Base-by-base conservation (phyloP, 345 rosid species). In the Eucalyptus paniculata region DNA sequence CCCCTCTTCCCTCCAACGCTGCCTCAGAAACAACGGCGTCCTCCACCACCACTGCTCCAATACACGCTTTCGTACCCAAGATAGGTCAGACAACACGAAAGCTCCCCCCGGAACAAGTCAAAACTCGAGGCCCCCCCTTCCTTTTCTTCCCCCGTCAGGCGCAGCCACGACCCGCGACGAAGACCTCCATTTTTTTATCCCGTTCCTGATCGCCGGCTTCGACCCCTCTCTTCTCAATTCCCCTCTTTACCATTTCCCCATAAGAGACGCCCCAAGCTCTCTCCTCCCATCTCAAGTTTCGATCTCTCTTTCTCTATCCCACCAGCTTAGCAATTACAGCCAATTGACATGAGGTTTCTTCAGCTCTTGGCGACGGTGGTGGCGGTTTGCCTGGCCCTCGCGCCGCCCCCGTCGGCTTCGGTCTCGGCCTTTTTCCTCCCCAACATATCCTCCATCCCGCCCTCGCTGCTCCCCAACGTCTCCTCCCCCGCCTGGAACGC, bases 401-500 rank as follows among this genome's bases (percentile, higher is more conserved):
- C 69, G 12, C 85, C 80, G 49, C 42, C 42, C 28, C 88, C 88
- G 37, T 85, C 88, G 32, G 88, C 88, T 83, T 49, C 86, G 45
- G 87, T 85, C 51, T 92, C 91, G 83, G 93, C 90, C 47, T 83
- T 67, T 85, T 91, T 90, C 91, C 90, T 92, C 88, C 94, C 92
- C 86, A 94, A 94, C 86, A 89, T 92, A 26, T 92, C 95, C 24
- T 88, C 92, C 16, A 88, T 94, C 37, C 95, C 95, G 45, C 90
- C 94, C 12, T 88, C 92, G 89, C 60, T 92, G 49, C 88, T 60
- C 86, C 89, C 90, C 17, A 89, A 91, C 88, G 17, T 87, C 89
- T 69, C 90, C 77, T 37, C n/a, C 8, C 34, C 86, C 90, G 92
- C 96, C 5, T 97, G 99, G 99, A 95, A 94, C 26, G 88, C 91